These are phyloP conservation scores for Calonectria ilicicola DNA, from an alignment of 2,329 filamentous ascomycete species.

Conservation along the genomic window DNA sequence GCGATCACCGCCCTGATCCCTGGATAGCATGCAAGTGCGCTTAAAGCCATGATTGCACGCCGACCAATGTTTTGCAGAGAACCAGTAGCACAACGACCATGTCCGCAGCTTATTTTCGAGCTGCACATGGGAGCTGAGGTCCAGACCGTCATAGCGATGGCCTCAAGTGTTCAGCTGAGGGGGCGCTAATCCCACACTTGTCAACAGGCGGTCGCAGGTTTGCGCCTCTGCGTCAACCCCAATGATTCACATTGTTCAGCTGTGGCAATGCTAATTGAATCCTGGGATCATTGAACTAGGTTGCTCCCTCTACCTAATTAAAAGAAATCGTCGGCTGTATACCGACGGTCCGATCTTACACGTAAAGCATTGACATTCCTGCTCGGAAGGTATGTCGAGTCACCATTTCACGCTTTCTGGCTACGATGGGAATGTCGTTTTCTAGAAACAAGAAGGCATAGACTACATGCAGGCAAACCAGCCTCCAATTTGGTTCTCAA, in stretches of 20 bases:
- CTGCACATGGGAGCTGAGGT: neutral
- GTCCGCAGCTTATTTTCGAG: neutral
- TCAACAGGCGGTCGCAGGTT: conserved; percentile 6
- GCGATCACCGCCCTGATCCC: neutral
- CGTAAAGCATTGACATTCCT: neutral
- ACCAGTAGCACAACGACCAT: conserved; percentile 8
- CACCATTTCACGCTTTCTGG: no score
- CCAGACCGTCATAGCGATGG: neutral
- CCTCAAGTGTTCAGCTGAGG: conserved; percentile 27
- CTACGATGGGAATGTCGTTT: neutral
- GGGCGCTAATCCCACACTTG: neutral
- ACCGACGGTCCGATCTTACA: neutral
- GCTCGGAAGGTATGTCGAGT: no score
- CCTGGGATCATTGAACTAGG: neutral
- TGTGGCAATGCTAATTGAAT: conserved; percentile 4
- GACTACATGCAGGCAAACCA: neutral
- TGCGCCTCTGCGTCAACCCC: conserved; percentile 10
- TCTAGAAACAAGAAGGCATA: no score
- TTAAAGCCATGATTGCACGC: neutral
- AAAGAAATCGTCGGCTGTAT: neutral
- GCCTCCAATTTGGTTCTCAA: neutral
- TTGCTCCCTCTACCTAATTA: neutral
- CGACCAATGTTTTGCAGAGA: conserved; percentile 27
- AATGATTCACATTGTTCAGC: conserved; percentile 31
- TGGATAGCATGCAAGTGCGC: neutral